These are phyloP conservation scores for Comarum palustre DNA, from an alignment of 306 rosid genomes.

Conservation along the genomic window DNA sequence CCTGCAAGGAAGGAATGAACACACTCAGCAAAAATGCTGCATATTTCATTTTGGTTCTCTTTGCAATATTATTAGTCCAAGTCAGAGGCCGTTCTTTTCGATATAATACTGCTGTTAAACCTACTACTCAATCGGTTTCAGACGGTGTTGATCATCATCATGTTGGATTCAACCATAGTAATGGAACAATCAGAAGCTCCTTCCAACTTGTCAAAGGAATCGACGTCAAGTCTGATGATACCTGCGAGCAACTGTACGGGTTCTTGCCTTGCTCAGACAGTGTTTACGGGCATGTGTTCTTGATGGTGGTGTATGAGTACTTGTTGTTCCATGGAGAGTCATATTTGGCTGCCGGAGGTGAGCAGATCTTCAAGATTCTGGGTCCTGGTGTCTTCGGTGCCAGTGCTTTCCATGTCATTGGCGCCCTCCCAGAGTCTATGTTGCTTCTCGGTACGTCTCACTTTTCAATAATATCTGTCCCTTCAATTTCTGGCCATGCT, in stretches of 20 bases:
- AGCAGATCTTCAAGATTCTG: conserved; percentile 50
- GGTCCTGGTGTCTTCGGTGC: conserved; percentile 69
- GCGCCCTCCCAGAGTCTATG: conserved; percentile 59
- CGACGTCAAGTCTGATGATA: background rate
- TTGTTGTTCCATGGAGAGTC: conserved; percentile 55
- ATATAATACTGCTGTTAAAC: background rate
- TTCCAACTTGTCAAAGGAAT: conserved; percentile 1
- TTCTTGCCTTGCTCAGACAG: conserved; percentile 55
- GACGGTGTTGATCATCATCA: conserved; percentile 8
- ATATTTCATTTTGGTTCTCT: conserved; percentile 10
- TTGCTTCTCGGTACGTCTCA: conserved; percentile 47
- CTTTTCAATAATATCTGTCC: background rate
- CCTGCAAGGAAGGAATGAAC: conserved; percentile 2
- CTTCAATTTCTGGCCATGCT: background rate
- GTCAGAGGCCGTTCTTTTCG: conserved; percentile 13
- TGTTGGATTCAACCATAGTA: background rate
- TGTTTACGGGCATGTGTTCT: conserved; percentile 42
- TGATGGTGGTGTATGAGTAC: conserved; percentile 53
- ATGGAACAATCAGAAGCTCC: background rate
- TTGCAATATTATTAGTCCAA: background rate
- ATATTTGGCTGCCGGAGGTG: conserved; percentile 48
- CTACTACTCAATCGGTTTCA: conserved; percentile 7
- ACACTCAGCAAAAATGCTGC: conserved; percentile 2
- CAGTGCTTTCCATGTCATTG: conserved; percentile 54
- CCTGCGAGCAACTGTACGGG: conserved; percentile 51